Evolutionary conservation across 192 early-diverging fungal genomes (phyloP).

Genomic region (Coemansia sp.): DNA sequence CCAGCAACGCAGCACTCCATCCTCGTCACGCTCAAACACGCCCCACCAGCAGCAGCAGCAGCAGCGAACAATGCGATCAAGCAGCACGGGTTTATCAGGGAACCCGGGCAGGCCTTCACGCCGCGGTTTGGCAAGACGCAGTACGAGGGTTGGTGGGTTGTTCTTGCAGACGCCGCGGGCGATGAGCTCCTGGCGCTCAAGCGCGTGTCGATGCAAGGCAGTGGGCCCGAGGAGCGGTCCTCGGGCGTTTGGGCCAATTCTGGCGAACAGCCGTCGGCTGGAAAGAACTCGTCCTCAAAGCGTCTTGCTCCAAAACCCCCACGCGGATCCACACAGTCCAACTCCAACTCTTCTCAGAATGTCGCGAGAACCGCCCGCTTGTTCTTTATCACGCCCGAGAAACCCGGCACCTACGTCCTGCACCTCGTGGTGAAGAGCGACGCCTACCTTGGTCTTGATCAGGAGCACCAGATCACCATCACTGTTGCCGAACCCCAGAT

Average conservation of each 20-base stretch:
- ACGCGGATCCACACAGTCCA: too few relatives aligned
- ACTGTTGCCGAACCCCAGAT: slow-evolving; percentile 37
- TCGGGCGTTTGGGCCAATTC: slow-evolving; percentile 15
- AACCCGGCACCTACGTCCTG: slow-evolving; percentile 59
- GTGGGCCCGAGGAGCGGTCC: background rate
- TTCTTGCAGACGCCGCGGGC: slow-evolving; percentile 63
- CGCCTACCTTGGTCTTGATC: slow-evolving; percentile 77
- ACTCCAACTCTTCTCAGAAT: background rate
- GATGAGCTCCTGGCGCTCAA: slow-evolving; percentile 80
- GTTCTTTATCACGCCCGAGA: slow-evolving; percentile 65
- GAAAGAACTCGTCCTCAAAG: background rate
- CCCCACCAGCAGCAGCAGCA: background rate
- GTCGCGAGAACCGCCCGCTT: slow-evolving; percentile 35
- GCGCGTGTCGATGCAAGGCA: slow-evolving; percentile 69
- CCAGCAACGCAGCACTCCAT: slow-evolving; percentile 51
- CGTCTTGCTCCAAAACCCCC: background rate
- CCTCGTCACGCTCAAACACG: slow-evolving; percentile 40
- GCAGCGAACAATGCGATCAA: slow-evolving; percentile 22
- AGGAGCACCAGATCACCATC: slow-evolving; percentile 55
- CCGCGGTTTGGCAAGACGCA: slow-evolving; percentile 90
- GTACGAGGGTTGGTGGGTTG: slow-evolving; percentile 92
- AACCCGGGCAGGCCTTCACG: slow-evolving; percentile 66
- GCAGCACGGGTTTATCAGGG: slow-evolving; percentile 18
- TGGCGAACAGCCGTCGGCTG: slow-evolving; percentile 7
- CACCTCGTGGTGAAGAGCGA: slow-evolving; percentile 70